Base-by-base conservation (phyloP, 345 rosid genomes). In the Bruguiera parviflora region DNA sequence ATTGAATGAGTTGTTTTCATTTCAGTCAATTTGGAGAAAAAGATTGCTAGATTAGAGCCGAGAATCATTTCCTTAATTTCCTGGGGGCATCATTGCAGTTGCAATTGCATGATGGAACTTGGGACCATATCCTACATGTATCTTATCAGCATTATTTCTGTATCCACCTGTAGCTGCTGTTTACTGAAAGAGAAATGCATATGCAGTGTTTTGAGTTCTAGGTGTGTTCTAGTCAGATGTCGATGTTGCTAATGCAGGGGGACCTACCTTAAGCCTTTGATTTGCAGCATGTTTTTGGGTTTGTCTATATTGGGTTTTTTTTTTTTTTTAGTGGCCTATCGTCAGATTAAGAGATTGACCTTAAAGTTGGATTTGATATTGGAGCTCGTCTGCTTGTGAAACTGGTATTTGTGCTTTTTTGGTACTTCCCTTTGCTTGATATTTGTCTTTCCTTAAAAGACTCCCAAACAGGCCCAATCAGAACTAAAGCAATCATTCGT, bases 41-140 rank as follows among this genome's bases (percentile, higher is more conserved):
- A 76, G 71, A 15, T 77, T 66, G 79, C 80, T 64, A 35, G 79
- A 78, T 77, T 79, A 71, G 68, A 60, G 81, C 82, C 68, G 82
- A 73, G 79, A 73, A 64, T 56, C 72, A 73, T 70, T 78, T 79
- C 70, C 73, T 69, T 43, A 67, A 69, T 72, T 71, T 49, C 57
- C 58, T 56, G 31, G 22, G 76, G 65, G 65, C 65, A 64, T 74
- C 62, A 51, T 61, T 79, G 61, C 37, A 64, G 8, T 61, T 43
- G 32, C 49, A 13, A 43, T 13, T 13, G 16, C 49, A 5, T 60
- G 63, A 72, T 69, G 69, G 67, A 67, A 75, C 55, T 59, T 27
- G 71, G 66, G 52, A 72, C 2, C 11, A 8, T 37, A 37, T 37
- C 13, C 43, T 8, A 31, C 83, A 60, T 64, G 64, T 8, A 49